These are phyloP conservation scores for Mariannaea sp. DNA, from an alignment of 2,329 filamentous ascomycete genomes.

Conservation along the genomic window DNA sequence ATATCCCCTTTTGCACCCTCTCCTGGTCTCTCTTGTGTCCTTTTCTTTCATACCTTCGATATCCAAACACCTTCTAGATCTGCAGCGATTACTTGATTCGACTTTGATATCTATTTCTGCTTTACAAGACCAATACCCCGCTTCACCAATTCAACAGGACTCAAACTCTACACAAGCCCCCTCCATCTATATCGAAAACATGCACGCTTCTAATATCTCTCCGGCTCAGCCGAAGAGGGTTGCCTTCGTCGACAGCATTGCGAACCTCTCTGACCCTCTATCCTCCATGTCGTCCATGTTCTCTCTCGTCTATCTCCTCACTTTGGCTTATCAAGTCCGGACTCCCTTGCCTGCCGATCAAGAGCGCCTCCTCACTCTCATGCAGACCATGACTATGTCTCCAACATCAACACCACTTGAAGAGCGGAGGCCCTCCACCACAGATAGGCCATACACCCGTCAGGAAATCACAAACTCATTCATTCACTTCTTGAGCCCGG, in stretches of 20 bases:
- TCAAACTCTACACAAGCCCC: constrained; percentile 6
- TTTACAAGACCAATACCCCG: not conserved
- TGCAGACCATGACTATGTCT: constrained; percentile 43
- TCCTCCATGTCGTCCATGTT: constrained; percentile 39
- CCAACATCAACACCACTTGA: constrained; percentile 25
- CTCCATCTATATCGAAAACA: constrained; percentile 15
- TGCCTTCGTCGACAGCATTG: constrained; percentile 38
- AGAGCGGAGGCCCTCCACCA: not conserved
- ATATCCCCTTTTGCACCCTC: constrained; percentile 1
- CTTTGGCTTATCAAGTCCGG: constrained; percentile 41
- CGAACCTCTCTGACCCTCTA: constrained; percentile 40
- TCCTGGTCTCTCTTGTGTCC: not conserved
- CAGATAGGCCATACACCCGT: constrained; percentile 27
- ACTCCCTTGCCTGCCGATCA: constrained; percentile 34
- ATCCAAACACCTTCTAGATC: too few relatives aligned
- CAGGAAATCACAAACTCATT: constrained; percentile 42
- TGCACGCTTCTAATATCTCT: constrained; percentile 34
- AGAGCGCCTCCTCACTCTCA: constrained; percentile 42
- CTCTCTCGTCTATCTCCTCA: constrained; percentile 42
- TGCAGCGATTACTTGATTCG: not conserved
- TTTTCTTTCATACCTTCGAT: not conserved
- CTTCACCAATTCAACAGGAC: not conserved
- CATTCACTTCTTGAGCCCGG: constrained; percentile 38
- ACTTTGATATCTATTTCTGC: not conserved
- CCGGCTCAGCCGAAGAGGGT: constrained; percentile 27